These are phyloP conservation scores for Tetracladium setigerum DNA, from an alignment of 495 filamentous ascomycete species.

Conservation along the genomic window DNA sequence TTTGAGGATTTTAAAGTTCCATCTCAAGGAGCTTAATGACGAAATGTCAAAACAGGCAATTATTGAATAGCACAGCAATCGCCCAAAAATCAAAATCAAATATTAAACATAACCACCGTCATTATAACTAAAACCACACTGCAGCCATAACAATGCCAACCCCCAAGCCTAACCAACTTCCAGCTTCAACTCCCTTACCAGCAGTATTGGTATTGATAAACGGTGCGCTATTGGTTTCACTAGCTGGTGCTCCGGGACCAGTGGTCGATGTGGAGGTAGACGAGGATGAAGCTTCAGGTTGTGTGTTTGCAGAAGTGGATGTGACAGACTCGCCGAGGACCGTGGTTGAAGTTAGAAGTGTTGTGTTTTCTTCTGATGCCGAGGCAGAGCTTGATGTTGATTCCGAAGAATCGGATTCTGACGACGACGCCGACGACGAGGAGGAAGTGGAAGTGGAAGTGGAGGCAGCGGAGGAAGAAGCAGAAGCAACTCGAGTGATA, in stretches of 20 bases:
- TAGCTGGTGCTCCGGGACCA: not conserved
- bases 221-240: slow-evolving; percentile 8
- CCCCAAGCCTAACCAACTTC: slow-evolving; percentile 4
- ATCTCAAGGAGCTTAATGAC: no score
- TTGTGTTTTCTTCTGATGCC: not conserved
- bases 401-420: no score
- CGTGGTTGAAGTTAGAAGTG: not conserved
- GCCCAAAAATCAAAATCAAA: not conserved
- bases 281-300: not conserved
- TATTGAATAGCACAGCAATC: no score
- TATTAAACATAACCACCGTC: not conserved
- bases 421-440: no score
- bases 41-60: no score
- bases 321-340: not conserved
- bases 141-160: not conserved
- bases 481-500: not conserved
- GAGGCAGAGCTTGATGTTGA: not conserved
- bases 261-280: not conserved
- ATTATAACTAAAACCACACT: not conserved
- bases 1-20: no score
- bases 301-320: not conserved
- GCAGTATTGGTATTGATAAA: slow-evolving; percentile 11
- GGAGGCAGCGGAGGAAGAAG: not conserved
- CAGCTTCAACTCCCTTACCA: not conserved
- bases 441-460: no score